Conservation (phyloP, 768 basidiomycete genomes). For the Tylopilus felleus region DNA sequence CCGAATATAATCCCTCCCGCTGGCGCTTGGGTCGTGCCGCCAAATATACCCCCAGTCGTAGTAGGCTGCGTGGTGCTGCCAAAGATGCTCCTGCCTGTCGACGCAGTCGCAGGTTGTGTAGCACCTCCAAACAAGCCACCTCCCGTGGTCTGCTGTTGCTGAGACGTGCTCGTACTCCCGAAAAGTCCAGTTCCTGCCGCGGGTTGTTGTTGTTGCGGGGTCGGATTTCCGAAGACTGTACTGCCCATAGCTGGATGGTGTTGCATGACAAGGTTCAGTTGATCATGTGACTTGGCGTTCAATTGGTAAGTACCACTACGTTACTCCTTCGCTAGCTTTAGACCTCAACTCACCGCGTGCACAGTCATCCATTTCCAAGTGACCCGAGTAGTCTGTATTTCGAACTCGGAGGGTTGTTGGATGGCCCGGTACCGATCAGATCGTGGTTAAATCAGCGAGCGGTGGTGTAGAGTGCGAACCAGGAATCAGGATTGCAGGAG, state of each 20-base stretch:
- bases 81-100: constrained; percentile 8
- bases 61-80: constrained; percentile 14
- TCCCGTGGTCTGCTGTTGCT: constrained; percentile 14
- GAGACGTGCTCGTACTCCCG: constrained; percentile 11
- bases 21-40: constrained; percentile 5
- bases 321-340: not conserved
- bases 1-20: constrained; percentile 22
- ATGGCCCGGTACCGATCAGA: too few species aligned
- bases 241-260: constrained; percentile 11
- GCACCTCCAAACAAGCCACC: constrained; percentile 16
- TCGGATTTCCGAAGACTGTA: constrained; percentile 24
- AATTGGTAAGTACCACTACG: too few species aligned
- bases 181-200: constrained; percentile 17
- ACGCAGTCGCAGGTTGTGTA: constrained; percentile 8
- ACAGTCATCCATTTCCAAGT: too few species aligned
- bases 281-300: constrained; percentile 20
- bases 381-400: too few species aligned
- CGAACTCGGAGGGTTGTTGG: too few species aligned
- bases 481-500: too few species aligned
- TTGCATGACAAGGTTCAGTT: not conserved
- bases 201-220: constrained; percentile 22
- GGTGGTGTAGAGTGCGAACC: too few species aligned
- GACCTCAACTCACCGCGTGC: too few species aligned
- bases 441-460: too few species aligned
- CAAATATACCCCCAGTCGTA: constrained; percentile 13